Evolutionary conservation across 148 eudicot genomes (phyloP).

Genomic region (Pharnaceum exiguum): DNA sequence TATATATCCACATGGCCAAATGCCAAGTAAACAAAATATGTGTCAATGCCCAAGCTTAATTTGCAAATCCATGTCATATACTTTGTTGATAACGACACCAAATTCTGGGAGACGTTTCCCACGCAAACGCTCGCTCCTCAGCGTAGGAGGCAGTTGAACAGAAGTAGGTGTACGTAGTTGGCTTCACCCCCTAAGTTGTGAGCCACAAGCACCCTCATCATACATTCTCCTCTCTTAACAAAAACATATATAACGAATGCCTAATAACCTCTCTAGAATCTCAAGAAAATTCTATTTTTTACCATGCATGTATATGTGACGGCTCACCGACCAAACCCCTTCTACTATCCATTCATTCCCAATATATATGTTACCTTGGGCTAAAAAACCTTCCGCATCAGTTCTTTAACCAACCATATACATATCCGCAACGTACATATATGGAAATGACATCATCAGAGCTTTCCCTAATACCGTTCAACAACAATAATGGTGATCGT

Average conservation of each 20-base stretch:
- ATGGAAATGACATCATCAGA: conserved; percentile 2
- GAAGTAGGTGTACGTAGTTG: conserved; percentile 73
- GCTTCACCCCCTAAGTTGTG: conserved; percentile 34
- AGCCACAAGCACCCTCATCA: conserved; percentile 23
- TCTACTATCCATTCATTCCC: conserved; percentile 1
- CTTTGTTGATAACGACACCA: conserved; percentile 16
- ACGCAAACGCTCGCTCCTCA: background rate
- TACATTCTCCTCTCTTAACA: conserved; percentile 11
- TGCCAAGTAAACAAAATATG: too few species aligned
- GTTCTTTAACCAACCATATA: too few species aligned
- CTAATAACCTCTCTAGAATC: background rate
- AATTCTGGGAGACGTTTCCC: background rate
- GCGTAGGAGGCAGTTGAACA: conserved; percentile 67
- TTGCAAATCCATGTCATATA: background rate
- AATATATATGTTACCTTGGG: background rate
- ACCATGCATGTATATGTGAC: background rate
- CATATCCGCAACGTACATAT: conserved; percentile 13
- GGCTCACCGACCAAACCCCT: conserved; percentile 14
- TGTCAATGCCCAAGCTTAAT: too few species aligned
- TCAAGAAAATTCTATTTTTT: background rate
- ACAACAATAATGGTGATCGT: background rate
- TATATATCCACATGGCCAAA: too few species aligned
- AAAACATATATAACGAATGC: conserved; percentile 4
- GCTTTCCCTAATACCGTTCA: conserved; percentile 21
- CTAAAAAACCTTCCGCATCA: background rate